Conservation (phyloP, 129 eudicot species). For the Glebionis coronaria region DNA sequence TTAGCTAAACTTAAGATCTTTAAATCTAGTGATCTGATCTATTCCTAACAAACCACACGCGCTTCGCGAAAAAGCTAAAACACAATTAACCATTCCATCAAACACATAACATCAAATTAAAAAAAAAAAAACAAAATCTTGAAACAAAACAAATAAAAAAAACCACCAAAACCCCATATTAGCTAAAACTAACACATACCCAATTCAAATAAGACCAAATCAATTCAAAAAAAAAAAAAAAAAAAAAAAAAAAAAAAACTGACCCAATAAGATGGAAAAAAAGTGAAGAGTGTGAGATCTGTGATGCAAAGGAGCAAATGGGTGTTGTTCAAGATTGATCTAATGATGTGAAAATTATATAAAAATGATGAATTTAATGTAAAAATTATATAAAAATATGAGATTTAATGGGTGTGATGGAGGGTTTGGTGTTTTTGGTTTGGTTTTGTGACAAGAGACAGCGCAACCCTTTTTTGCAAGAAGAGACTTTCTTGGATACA, state of each 20-base stretch:
- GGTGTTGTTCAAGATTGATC: slow-evolving; percentile 18
- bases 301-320: slow-evolving; percentile 16
- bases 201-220: slow-evolving; percentile 8
- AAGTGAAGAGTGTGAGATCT: slow-evolving; percentile 33
- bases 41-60: no score
- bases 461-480: slow-evolving; percentile 24
- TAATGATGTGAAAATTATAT: not conserved
- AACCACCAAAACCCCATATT: not conserved
- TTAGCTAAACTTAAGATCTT: no score
- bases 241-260: slow-evolving; percentile 17
- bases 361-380: not conserved
- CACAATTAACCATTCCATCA: slow-evolving; percentile 21
- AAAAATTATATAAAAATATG: slow-evolving; percentile 9
- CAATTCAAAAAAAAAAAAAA: slow-evolving; percentile 16
- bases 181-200: slow-evolving; percentile 17
- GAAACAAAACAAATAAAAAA: not conserved
- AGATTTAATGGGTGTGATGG: slow-evolving; percentile 24
- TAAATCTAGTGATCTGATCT: no score
- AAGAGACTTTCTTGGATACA: slow-evolving; percentile 25
- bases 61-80: no score
- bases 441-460: slow-evolving; percentile 24
- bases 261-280: slow-evolving; percentile 35
- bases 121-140: slow-evolving; percentile 16
- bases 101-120: slow-evolving; percentile 21
- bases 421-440: slow-evolving; percentile 8